Percentiles rank a stretch among this genome's conserved stretches.
Conservation (phyloP, 257 asterid species). For the Plantago elongata region DNA sequence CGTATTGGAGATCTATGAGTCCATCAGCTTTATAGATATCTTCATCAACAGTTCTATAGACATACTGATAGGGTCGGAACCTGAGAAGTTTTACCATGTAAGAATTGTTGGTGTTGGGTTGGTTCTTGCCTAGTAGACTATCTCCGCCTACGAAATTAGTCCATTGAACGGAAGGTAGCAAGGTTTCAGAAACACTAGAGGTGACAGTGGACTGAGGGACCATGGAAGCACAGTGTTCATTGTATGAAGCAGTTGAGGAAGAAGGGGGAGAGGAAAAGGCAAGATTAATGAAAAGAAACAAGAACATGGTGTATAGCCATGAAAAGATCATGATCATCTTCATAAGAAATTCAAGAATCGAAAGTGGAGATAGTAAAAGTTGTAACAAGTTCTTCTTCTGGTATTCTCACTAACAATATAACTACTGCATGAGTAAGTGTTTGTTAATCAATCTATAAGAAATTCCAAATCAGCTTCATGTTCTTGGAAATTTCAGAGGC, state of each 20-base stretch:
- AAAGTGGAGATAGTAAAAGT: too few species aligned
- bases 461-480: too few species aligned
- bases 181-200: neutral
- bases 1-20: constrained; percentile 17
- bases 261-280: constrained; percentile 5
- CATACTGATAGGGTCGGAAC: constrained; percentile 18
- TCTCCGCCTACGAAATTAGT: constrained; percentile 28
- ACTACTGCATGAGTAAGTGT: too few species aligned
- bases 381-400: too few species aligned
- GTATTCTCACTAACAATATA: too few species aligned
- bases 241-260: constrained; percentile 21
- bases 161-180: constrained; percentile 7
- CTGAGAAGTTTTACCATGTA: constrained; percentile 7
- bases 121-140: neutral
- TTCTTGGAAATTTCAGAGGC: too few species aligned
- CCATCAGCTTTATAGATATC: constrained; percentile 43
- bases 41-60: constrained; percentile 23
- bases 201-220: constrained; percentile 34
- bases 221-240: constrained; percentile 43
- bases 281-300: constrained; percentile 22
- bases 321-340: constrained; percentile 2
- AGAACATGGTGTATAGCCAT: constrained; percentile 13
- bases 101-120: constrained; percentile 1
- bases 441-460: too few species aligned
- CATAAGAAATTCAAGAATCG: neutral